phyloP scores from a whole-genome alignment of 1,284 basidiomycete species.

The Irpex sp. region DNA sequence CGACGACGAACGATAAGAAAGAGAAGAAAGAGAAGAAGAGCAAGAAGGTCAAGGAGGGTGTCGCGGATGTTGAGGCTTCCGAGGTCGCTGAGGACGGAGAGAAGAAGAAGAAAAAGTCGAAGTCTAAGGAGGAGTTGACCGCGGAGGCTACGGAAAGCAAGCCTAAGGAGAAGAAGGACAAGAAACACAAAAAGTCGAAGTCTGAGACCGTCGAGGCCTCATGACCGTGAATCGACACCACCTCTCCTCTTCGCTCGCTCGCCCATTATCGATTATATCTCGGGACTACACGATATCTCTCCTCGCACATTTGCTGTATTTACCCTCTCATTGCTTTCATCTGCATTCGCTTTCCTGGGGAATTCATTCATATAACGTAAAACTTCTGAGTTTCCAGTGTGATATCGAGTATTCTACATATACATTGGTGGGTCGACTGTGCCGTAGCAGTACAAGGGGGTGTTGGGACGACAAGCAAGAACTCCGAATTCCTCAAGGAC shows the following conservation, averaged over 20 bases:
- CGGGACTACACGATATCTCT: background rate
- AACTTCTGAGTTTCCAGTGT: background rate
- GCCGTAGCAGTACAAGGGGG: background rate
- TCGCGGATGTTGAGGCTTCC: background rate
- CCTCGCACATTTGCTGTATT: background rate
- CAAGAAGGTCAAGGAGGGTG: constrained; percentile 69
- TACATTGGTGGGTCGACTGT: background rate
- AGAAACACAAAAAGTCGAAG: constrained; percentile 14
- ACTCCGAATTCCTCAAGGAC: background rate
- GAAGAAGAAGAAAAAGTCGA: constrained; percentile 55
- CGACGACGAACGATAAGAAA: constrained; percentile 13
- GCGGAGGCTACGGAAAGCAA: background rate
- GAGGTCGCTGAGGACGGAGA: constrained; percentile 59
- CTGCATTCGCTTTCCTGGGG: constrained; percentile 3
- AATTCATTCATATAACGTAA: background rate
- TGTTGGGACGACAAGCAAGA: background rate
- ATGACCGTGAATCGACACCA: background rate
- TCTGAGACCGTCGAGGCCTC: constrained; percentile 5
- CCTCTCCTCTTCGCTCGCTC: background rate
- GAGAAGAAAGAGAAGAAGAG: constrained; percentile 71
- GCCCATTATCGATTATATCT: background rate
- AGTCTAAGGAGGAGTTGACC: constrained; percentile 16
- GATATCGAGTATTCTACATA: background rate
- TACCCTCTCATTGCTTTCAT: background rate
- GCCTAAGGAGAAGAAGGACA: constrained; percentile 11